Base-by-base conservation (phyloP, 2,329 filamentous ascomycete genomes). In the Exophiala sp. region DNA sequence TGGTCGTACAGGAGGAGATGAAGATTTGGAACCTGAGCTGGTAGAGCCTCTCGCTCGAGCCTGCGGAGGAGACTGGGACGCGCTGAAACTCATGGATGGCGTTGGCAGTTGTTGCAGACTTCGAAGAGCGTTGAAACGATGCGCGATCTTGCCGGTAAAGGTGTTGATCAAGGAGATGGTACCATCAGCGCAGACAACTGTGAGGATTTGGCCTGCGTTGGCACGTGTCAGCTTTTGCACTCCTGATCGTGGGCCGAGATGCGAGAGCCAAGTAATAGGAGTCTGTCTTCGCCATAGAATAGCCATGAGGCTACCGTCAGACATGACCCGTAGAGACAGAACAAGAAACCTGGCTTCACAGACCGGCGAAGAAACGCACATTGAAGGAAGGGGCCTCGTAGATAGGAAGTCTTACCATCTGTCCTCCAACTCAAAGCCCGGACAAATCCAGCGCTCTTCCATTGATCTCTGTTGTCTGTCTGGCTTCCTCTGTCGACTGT, bases 161-260 rank as follows among this genome's bases (percentile, higher is more conserved):
- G 88, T 71, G 53, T 85, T 86, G 65, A 91, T 78, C 29, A 95
- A 70, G 50, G 88, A 82, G 16, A 93, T 80, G 5, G 79, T 79
- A 22, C 86, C 86, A 70, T 95, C 88, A 59, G 80, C 88, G 82
- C 88, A 95, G 39, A 82, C 88, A 11, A 93, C 80, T 11, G 88
- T 88, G 47, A 96, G 76, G 35, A 88, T 81, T 55, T 87, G 84
- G 7, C 85, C 83, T 85, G 50, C 55, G 23, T 7, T 29, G 22
- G 27, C 14, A 8, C 22, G 21, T 43, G 10, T 29, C n/a, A 46
- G 24, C 21, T n/a, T 8, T 32, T 14, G 9, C 10, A 27, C 21
- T 10, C 10, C 42, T 29, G 24, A 11, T n/a, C 2, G 18, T 34
- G 13, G 6, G 16, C 21, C 13, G 6, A 35, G 13, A n/a, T 13